A percentile compares a stretch with the other conserved stretches of the same genome.
Evolutionary conservation across 2,329 filamentous ascomycete species (phyloP).

Genomic region (Ophiosphaerella herpotricha): DNA sequence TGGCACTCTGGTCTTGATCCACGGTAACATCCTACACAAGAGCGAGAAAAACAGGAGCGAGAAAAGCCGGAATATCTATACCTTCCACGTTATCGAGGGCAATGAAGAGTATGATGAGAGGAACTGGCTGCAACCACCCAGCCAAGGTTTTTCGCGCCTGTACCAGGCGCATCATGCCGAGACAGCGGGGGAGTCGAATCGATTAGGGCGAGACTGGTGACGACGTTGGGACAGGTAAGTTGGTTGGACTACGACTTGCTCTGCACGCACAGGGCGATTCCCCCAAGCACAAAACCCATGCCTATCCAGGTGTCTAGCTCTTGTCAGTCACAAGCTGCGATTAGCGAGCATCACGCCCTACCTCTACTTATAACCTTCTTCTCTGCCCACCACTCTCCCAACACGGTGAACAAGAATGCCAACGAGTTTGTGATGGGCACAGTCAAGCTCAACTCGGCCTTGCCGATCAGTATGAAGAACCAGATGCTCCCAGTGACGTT

Average conservation of each 20-base stretch:
- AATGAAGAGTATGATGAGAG: conserved; percentile 76
- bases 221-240: neutral
- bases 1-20: conserved; percentile 87
- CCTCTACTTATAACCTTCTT: conserved; percentile 84
- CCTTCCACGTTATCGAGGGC: conserved; percentile 94
- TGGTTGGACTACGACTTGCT: conserved; percentile 44
- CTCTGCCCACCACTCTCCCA: conserved; percentile 95
- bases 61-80: conserved; percentile 93
- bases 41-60: conserved; percentile 88
- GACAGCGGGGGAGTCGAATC: conserved; percentile 5
- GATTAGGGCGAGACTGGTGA: conserved; percentile 21
- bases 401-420: conserved; percentile 92
- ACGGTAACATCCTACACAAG: conserved; percentile 95
- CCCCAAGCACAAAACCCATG: conserved; percentile 76
- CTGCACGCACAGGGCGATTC: conserved; percentile 83
- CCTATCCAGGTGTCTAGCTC: conserved; percentile 77
- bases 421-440: conserved; percentile 94
- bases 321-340: conserved; percentile 9
- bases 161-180: conserved; percentile 37
- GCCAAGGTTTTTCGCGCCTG: conserved; percentile 76
- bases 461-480: conserved; percentile 94
- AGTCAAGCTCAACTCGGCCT: conserved; percentile 89
- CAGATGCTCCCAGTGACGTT: conserved; percentile 93
- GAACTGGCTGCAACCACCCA: conserved; percentile 92
- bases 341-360: conserved; percentile 36